Base-by-base conservation (phyloP, 2,329 filamentous ascomycete genomes). In the Monilinia aucupariae region DNA sequence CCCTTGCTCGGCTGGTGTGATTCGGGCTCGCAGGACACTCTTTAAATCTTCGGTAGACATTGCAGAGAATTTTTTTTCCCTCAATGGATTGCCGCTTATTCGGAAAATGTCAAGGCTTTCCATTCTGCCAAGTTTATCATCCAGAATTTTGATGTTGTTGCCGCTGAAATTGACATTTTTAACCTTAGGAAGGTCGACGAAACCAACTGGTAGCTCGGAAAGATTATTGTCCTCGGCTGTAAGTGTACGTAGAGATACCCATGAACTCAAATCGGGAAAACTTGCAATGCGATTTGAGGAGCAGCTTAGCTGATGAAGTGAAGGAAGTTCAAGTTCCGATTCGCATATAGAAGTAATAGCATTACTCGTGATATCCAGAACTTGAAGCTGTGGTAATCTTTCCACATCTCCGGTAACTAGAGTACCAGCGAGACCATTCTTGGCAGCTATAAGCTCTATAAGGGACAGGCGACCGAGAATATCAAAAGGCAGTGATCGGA, bases 71-170 rank as follows among this genome's bases (percentile, higher is more conserved):
- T 92, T 96, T 73, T 89, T 92, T 73, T 97, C 92, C 17, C 90
- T 83, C 17, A 99, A 78, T 0, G 94, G 94, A 71, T 99, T 99
- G n/a, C 91, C 92, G 50, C 86, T 87, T 39, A 99, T 79, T 5
- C 87, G 85, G 49, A 97, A 82, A 72, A 87, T 87, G 25, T 85
- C 82, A 12, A 99, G 78, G 51, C 77, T 86, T 7, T 91, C 85
- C 91, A 97, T 96, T 32, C 84, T 78, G 6, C 88, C 89, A 64
- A 97, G 84, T 67, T 86, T 86, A 0, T 90, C 82, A 37, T 94
- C 90, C 9, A 99, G 75, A 15, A 84, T 79, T 2, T 85, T 85
- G 54, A 99, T 85, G 67, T 94, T 86, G 71, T 99, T 99, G 68
- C 88, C 86, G 0, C 89, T 90, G 68, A 97, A 88, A 74, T 97